phyloP scores from a whole-genome alignment of 2,329 filamentous ascomycete genomes.

The Stagonosporopsis chrysanthemi region DNA sequence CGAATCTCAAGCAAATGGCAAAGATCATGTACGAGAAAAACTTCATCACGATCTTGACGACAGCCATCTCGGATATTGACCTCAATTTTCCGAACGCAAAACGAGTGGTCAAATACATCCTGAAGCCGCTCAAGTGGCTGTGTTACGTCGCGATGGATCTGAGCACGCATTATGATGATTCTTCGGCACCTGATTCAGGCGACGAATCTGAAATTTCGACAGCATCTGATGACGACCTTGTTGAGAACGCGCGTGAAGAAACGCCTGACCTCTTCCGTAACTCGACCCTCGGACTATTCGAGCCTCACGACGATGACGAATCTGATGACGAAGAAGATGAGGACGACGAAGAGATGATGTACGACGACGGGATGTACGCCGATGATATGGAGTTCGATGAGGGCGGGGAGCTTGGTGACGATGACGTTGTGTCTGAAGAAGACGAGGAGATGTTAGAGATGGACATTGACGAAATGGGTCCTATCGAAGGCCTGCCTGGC shows the following conservation, averaged over 20 bases:
- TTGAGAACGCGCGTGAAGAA: slow-evolving; percentile 77
- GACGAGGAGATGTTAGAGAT: slow-evolving; percentile 82
- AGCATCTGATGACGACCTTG: slow-evolving; percentile 83
- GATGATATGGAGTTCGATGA: slow-evolving; percentile 94
- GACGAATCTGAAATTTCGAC: slow-evolving; percentile 93
- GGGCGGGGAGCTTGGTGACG: slow-evolving; percentile 64
- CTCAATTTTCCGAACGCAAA: slow-evolving; percentile 93
- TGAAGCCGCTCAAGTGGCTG: slow-evolving; percentile 85
- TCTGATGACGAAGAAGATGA: slow-evolving; percentile 68
- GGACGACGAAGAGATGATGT: slow-evolving; percentile 76
- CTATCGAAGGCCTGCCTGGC: slow-evolving; percentile 68
- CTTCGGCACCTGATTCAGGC: slow-evolving; percentile 66
- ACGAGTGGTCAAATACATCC: slow-evolving; percentile 93
- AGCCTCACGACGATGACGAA: slow-evolving; percentile 81
- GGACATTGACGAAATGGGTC: slow-evolving; percentile 82
- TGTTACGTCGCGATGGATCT: slow-evolving; percentile 87
- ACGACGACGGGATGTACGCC: slow-evolving; percentile 80
- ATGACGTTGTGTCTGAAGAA: slow-evolving; percentile 85
- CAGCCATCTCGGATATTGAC: slow-evolving; percentile 93
- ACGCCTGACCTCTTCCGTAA: slow-evolving; percentile 97
- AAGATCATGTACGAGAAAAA: slow-evolving; percentile 99
- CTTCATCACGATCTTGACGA: slow-evolving; percentile 85
- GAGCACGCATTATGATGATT: slow-evolving; percentile 81
- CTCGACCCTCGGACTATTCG: slow-evolving; percentile 93
- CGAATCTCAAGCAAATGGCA: slow-evolving; percentile 81